Evolutionary conservation across 176 grass and related monocot genomes (phyloP), one percentile per base, ranked within the genome.

Genomic region (Cocos nucifera): DNA sequence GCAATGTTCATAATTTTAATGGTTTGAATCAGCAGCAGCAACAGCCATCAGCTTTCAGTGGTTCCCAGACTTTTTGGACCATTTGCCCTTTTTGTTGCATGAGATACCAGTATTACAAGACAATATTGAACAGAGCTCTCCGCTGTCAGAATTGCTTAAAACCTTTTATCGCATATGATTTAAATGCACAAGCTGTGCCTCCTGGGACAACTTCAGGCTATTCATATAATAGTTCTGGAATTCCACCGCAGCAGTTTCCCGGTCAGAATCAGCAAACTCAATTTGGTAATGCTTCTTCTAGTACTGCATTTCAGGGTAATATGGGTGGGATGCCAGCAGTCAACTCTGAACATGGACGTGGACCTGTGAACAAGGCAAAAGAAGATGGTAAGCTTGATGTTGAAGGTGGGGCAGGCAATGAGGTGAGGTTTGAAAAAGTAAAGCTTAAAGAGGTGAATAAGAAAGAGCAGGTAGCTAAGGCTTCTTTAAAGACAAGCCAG

Each of bases 31-130:
- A 25, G 51, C 50, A 69, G 56, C 62, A 70, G 25, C 62, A 78
- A 44, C 77, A 76, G 56, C 65, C 49, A 50, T 32, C 73, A 3
- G 50, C 70, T 49, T 73, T 73, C 62, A 50, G 58, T 65, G 61
- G 22, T 14, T 1, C 24, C 24, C 24, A 51, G 63, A 70, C 78
- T 50, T 97, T 91, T 73, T 97, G 93, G 93, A 97, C 87, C 10
- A 22, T 62, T 63, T 97, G 93, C 50, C 27, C 84, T 58, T 8
- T 67, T 56, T 97, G 93, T 75, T 21, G 50, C 15, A 83, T 82
- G 24, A 72, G 53, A 74, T 87, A 80, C 51, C 73, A 88, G 63
- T 88, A 88, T 56, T 80, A 83, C 57, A 67, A 15, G 51, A 70
- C 29, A 54, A 70, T 82, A 64, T 20, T 83, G 61, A 82, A 83